Conservation (phyloP, 2,329 filamentous ascomycete species). For the Amylocarpus encephaloides region DNA sequence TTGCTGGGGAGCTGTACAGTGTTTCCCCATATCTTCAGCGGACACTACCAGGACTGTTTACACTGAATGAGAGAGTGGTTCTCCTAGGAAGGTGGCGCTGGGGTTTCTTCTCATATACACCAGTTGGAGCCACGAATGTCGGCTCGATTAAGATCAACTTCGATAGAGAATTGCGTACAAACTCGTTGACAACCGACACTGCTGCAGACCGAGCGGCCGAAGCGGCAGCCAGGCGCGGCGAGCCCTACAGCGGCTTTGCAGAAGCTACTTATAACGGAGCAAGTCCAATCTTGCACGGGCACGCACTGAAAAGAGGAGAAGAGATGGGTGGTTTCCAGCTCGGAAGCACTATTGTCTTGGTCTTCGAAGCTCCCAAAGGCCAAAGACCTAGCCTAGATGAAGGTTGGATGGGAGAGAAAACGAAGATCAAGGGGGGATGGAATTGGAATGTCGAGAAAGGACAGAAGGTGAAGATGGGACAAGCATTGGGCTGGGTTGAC, state of each 20-base stretch:
- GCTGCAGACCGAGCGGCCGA: constrained; percentile 82
- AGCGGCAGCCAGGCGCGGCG: constrained; percentile 66
- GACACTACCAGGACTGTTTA: constrained; percentile 89
- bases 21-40: constrained; percentile 93
- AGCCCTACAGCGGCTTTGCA: constrained; percentile 82
- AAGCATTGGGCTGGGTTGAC: constrained; percentile 72
- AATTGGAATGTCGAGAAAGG: constrained; percentile 83
- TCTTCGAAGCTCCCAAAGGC: constrained; percentile 85
- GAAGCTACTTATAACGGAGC: constrained; percentile 84
- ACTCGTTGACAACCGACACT: constrained; percentile 87
- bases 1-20: constrained; percentile 90
- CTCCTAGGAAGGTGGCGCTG: constrained; percentile 91
- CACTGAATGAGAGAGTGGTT: constrained; percentile 91
- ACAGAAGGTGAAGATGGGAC: constrained; percentile 80
- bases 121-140: constrained; percentile 95
- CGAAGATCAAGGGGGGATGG: constrained; percentile 62
- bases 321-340: constrained; percentile 98
- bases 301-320: constrained; percentile 79
- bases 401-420: constrained; percentile 48
- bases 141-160: constrained; percentile 97
- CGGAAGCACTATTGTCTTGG: constrained; percentile 88
- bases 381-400: constrained; percentile 50
- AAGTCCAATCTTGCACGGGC: constrained; percentile 70
- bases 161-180: constrained; percentile 87
- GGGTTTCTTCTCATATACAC: constrained; percentile 95